phyloP scores from a whole-genome alignment of 495 filamentous ascomycete species.

The Penicillium goetzii region DNA sequence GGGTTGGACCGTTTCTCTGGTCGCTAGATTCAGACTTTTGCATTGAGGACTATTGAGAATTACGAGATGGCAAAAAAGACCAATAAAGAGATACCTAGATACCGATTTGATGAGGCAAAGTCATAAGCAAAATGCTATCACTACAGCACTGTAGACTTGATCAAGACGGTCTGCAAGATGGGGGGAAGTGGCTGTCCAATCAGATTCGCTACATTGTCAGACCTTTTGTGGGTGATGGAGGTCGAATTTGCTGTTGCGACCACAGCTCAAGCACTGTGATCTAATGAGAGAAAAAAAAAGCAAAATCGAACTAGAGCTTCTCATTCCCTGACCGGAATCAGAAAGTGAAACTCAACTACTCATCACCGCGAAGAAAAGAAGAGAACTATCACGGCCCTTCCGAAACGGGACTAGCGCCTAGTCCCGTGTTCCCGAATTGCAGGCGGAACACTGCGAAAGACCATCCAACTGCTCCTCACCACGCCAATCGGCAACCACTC shows the following conservation, averaged over 20 bases:
- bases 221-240: slow-evolving; percentile 12
- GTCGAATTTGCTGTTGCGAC: background rate
- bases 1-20: no score
- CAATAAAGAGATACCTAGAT: no score
- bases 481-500: slow-evolving; percentile 40
- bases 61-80: no score
- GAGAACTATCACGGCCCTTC: slow-evolving; percentile 11
- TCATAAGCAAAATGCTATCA: background rate
- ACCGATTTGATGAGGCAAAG: no score
- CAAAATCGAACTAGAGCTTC: no score
- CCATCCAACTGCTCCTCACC: slow-evolving; percentile 37
- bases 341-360: background rate
- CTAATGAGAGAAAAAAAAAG: background rate
- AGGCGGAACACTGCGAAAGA: slow-evolving; percentile 35
- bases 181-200: slow-evolving; percentile 24
- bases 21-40: no score
- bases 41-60: no score
- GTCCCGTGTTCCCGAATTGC: slow-evolving; percentile 48
- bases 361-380: no score
- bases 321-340: background rate
- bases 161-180: background rate
- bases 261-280: background rate
- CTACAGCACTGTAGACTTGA: background rate
- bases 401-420: slow-evolving; percentile 44
- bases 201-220: slow-evolving; percentile 34